Evolutionary conservation across 2,329 filamentous ascomycete genomes (phyloP).

Genomic region (Colletotrichum higginsianum): DNA sequence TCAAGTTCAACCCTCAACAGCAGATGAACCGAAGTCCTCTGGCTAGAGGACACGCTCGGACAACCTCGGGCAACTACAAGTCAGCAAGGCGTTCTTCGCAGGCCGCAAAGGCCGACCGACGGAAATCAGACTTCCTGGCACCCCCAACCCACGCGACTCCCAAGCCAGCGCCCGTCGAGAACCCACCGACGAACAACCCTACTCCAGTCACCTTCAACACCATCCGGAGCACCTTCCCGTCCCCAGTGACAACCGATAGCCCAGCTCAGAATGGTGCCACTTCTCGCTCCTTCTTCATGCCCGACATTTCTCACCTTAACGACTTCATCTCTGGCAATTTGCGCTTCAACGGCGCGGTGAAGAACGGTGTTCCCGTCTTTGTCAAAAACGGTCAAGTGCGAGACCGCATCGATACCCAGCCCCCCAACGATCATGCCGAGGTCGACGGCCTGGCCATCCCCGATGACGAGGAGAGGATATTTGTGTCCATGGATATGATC

Average conservation of each 20-base stretch:
- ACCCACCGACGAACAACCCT: constrained; percentile 19
- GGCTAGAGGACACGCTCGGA: constrained; percentile 53
- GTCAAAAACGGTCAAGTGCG: constrained; percentile 68
- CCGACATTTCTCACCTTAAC: constrained; percentile 68
- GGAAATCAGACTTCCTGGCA: constrained; percentile 38
- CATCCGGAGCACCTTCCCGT: constrained; percentile 46
- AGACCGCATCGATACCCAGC: constrained; percentile 55
- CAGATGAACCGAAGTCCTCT: constrained; percentile 56
- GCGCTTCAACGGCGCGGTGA: constrained; percentile 64
- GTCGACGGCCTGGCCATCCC: constrained; percentile 67
- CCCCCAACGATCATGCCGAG: constrained; percentile 60
- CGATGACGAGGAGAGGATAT: constrained; percentile 70
- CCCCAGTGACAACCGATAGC: constrained; percentile 53
- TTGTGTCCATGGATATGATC: constrained; percentile 75
- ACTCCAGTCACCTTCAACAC: constrained; percentile 42
- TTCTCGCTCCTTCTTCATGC: constrained; percentile 68
- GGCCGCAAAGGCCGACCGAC: constrained; percentile 29
- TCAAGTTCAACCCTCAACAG: constrained; percentile 48
- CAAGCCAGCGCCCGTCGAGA: constrained; percentile 31
- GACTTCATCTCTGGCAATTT: constrained; percentile 71
- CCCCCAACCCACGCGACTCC: constrained; percentile 33
- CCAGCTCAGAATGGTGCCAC: constrained; percentile 58
- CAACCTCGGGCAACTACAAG: constrained; percentile 46
- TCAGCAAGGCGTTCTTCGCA: constrained; percentile 32
- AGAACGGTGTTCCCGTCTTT: constrained; percentile 69